phyloP scores from a whole-genome alignment of 2,329 filamentous ascomycete species.

The Ceratocystis cacaofunesta region DNA sequence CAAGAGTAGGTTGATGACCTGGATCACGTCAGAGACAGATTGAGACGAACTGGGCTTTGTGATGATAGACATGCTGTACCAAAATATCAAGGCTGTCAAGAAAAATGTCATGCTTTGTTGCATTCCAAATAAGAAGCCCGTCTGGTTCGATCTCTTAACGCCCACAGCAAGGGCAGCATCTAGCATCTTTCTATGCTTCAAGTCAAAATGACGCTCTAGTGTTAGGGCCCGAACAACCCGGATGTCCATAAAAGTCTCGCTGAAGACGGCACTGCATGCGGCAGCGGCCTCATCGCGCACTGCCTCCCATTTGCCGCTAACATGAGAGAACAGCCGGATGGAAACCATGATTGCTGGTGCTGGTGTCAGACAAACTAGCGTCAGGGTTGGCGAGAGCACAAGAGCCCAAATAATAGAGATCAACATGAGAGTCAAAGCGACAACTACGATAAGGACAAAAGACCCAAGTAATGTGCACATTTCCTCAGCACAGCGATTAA shows the following conservation, averaged over 20 bases:
- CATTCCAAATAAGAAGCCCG: conserved; percentile 61
- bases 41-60: conserved; percentile 28
- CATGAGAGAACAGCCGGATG: conserved; percentile 47
- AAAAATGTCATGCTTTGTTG: conserved; percentile 58
- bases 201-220: conserved; percentile 55
- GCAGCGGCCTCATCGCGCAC: conserved; percentile 44
- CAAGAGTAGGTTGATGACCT: conserved; percentile 69
- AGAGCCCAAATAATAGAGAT: conserved; percentile 65
- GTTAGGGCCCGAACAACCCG: conserved; percentile 62
- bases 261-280: conserved; percentile 37
- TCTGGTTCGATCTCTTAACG: conserved; percentile 47
- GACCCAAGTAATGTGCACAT: conserved; percentile 69
- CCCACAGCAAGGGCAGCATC: conserved; percentile 44
- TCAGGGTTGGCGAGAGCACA: conserved; percentile 61
- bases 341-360: conserved; percentile 52
- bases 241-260: conserved; percentile 66
- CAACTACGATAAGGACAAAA: conserved; percentile 56
- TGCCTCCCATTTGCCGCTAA: conserved; percentile 58
- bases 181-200: conserved; percentile 43
- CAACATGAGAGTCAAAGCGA: conserved; percentile 49
- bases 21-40: conserved; percentile 45
- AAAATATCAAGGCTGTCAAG: conserved; percentile 67
- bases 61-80: conserved; percentile 58
- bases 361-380: conserved; percentile 57
- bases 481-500: conserved; percentile 75